These are phyloP conservation scores for Bathelium albidoporum DNA, from an alignment of 495 filamentous ascomycete genomes.

Conservation along the genomic window DNA sequence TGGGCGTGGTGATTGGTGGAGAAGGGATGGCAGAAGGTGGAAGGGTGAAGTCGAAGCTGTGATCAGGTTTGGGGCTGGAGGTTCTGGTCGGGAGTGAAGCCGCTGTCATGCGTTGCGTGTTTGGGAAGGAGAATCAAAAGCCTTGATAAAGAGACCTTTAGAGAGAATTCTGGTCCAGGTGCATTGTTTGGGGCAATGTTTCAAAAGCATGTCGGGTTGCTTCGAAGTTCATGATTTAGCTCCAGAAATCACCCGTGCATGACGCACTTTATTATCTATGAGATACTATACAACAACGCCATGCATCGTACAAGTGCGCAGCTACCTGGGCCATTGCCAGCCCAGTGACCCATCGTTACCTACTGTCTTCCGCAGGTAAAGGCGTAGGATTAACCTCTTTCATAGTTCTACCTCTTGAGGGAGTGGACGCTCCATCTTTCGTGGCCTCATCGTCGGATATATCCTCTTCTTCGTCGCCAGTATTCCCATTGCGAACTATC, in stretches of 20 bases:
- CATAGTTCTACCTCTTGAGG: constrained; percentile 13
- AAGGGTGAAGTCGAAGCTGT: constrained; percentile 17
- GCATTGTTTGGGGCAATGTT: no score
- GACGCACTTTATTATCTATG: no score
- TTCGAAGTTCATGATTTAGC: no score
- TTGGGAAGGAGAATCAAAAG: no score
- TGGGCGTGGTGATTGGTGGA: constrained; percentile 19
- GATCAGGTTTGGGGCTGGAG: neutral
- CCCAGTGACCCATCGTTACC: neutral
- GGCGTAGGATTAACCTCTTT: constrained; percentile 31
- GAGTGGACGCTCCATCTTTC: constrained; percentile 8
- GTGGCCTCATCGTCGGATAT: constrained; percentile 12
- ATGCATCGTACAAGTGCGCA: neutral
- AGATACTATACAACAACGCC: neutral
- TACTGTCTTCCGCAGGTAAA: constrained; percentile 13
- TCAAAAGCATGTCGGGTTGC: no score
- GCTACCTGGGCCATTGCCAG: neutral
- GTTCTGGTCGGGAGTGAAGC: no score
- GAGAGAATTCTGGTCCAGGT: no score
- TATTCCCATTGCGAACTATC: constrained; percentile 22
- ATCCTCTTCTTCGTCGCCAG: constrained; percentile 18
- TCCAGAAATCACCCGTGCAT: no score
- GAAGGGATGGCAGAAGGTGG: constrained; percentile 16
- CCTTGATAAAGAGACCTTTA: no score
- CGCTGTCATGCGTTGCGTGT: no score